These are phyloP conservation scores for Periconia sp. DNA, from an alignment of 2,329 filamentous ascomycete genomes.

Conservation along the genomic window DNA sequence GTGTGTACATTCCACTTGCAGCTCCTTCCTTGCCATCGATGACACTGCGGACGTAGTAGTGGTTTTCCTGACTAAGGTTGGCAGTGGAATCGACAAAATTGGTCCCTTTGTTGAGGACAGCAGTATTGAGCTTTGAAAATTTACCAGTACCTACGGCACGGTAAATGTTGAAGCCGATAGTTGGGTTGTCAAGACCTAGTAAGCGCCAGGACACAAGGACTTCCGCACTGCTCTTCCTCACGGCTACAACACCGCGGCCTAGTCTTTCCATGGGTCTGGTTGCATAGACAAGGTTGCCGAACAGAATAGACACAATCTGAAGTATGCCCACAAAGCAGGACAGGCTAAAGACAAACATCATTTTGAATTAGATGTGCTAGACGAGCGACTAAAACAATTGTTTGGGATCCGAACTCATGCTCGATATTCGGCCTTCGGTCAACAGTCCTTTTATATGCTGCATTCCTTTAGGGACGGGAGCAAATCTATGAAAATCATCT, in stretches of 20 bases:
- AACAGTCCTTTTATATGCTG: too few relatives aligned
- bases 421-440: too few relatives aligned
- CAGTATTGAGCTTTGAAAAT: constrained; percentile 6
- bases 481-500: too few relatives aligned
- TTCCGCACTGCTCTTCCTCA: constrained; percentile 4
- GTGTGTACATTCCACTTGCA: constrained; percentile 11
- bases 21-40: constrained; percentile 8
- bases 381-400: too few relatives aligned
- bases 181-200: constrained; percentile 6
- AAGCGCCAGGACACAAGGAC: constrained; percentile 14
- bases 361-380: too few relatives aligned
- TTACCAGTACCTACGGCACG: constrained; percentile 4
- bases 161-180: constrained; percentile 16
- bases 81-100: constrained; percentile 12
- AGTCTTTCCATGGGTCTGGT: constrained; percentile 13
- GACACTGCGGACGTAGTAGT: constrained; percentile 9
- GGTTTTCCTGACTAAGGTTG: constrained; percentile 3
- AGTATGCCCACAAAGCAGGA: too few relatives aligned
- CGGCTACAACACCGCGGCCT: constrained; percentile 8
- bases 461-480: too few relatives aligned
- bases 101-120: constrained; percentile 7
- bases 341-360: too few relatives aligned
- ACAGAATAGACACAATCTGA: too few relatives aligned
- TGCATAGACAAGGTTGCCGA: too few relatives aligned
- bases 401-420: too few relatives aligned